phyloP scores from a whole-genome alignment of 768 basidiomycete genomes.

The Macrolepiota fuliginosa region DNA sequence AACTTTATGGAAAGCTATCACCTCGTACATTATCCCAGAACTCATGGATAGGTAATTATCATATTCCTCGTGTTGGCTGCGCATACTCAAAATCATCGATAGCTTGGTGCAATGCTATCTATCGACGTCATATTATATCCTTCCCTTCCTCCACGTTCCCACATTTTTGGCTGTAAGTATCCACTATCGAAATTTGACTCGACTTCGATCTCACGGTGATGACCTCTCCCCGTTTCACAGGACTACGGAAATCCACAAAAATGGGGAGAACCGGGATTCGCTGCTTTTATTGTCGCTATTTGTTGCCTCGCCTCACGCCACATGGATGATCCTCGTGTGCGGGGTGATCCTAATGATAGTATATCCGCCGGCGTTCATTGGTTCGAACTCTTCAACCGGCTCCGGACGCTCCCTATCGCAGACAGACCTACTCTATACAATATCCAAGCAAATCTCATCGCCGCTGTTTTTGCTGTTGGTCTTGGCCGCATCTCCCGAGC shows the following conservation, averaged over 20 bases:
- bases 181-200: constrained; percentile 6
- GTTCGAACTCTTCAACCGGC: constrained; percentile 84
- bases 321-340: constrained; percentile 88
- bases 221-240: constrained; percentile 29
- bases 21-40: constrained; percentile 82
- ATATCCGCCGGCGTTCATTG: constrained; percentile 89
- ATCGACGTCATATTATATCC: constrained; percentile 90
- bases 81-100: constrained; percentile 14
- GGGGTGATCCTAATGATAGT: constrained; percentile 77
- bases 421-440: constrained; percentile 91
- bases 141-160: constrained; percentile 91
- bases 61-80: not conserved
- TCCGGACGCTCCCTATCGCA: constrained; percentile 85
- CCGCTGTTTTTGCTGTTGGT: constrained; percentile 92
- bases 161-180: constrained; percentile 72
- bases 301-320: constrained; percentile 92
- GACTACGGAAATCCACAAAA: constrained; percentile 94
- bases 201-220: constrained; percentile 4
- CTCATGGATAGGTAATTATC: constrained; percentile 83
- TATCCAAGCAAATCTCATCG: constrained; percentile 86
- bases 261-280: constrained; percentile 96
- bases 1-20: constrained; percentile 83
- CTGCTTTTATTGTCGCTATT: constrained; percentile 88
- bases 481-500: constrained; percentile 86
- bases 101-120: constrained; percentile 83